Base-by-base conservation (phyloP, 208 protist species). In the Trypanosoma boissoni region DNA sequence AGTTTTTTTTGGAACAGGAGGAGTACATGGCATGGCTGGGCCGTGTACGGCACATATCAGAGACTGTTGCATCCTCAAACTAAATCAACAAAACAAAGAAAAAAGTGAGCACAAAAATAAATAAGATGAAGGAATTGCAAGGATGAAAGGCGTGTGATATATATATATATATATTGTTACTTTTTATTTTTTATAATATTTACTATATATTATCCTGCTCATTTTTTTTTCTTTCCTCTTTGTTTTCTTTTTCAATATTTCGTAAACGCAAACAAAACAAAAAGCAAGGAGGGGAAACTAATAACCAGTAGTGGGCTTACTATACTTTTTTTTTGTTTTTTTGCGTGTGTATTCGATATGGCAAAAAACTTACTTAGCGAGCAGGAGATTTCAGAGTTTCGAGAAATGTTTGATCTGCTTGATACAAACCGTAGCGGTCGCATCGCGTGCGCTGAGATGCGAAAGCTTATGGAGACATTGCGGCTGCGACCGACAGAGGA, bases 331-430 rank as follows among this genome's bases (percentile, higher is more conserved):
- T n/a, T n/a, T n/a, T n/a, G n/a, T n/a, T n/a, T n/a, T n/a, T n/a
- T n/a, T n/a, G n/a, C n/a, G n/a, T n/a, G n/a, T n/a, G n/a, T n/a
- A n/a, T n/a, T n/a, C n/a, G n/a, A n/a, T n/a, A 68, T 56, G 53
- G 2, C 8, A 5, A 39, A 61, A 16, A 4, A 20, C 5, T 36
- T n/a, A 21, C 69, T 95, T 16, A 76, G 69, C 14, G 74, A 86
- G 23, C 76, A 80, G 66, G 85, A 95, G 53, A 36, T 89, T 27
- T 58, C 75, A 21, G 88, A 97, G 72, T 94, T 97, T 53, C 87
- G 88, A 28, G 93, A 97, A 64, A 96, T 96, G 57, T 97, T 97
- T 62, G 74, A 92, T 60, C 81, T 97, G 12, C 82, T 96, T 14
- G 89, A 96, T 64, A 65, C 86, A 7, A 77, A 93, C 68, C 68